Conservation (phyloP, 257 asterid genomes). For the Lavandula angustifolia region DNA sequence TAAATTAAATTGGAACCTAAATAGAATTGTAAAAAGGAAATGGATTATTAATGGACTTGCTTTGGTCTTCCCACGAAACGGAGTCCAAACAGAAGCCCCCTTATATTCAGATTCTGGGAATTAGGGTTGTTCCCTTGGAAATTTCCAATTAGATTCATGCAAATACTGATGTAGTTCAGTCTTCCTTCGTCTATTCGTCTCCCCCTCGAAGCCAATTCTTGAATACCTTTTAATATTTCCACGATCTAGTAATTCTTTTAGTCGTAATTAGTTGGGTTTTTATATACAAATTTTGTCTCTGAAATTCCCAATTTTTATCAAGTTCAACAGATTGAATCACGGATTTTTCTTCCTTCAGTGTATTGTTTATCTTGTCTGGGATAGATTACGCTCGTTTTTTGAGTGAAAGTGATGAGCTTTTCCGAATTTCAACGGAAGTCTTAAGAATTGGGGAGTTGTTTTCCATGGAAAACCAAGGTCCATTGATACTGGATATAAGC, state of each 20-base stretch:
- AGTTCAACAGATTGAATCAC: background rate
- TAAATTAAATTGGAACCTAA: too few species aligned
- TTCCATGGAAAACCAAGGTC: slow-evolving; percentile 49
- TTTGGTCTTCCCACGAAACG: background rate
- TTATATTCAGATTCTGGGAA: background rate
- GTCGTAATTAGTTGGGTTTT: background rate
- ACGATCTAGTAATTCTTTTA: background rate
- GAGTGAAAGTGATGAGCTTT: slow-evolving; percentile 12
- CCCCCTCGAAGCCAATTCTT: background rate
- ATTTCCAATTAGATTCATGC: background rate
- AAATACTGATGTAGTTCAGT: background rate
- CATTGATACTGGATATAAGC: slow-evolving; percentile 55
- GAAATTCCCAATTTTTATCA: background rate
- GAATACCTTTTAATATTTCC: background rate
- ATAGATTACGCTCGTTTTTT: background rate
- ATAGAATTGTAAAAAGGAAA: too few species aligned
- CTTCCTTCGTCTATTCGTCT: background rate
- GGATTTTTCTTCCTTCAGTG: background rate
- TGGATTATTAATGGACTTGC: too few species aligned
- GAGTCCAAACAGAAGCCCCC: background rate
- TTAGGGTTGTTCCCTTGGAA: slow-evolving; percentile 18
- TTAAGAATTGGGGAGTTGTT: slow-evolving; percentile 20
- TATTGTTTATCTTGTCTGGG: background rate
- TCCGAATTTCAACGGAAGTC: slow-evolving; percentile 17
- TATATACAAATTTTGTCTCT: background rate